phyloP scores from a whole-genome alignment of 352 stramenopile genomes.

The Elongisporangium anandrum region DNA sequence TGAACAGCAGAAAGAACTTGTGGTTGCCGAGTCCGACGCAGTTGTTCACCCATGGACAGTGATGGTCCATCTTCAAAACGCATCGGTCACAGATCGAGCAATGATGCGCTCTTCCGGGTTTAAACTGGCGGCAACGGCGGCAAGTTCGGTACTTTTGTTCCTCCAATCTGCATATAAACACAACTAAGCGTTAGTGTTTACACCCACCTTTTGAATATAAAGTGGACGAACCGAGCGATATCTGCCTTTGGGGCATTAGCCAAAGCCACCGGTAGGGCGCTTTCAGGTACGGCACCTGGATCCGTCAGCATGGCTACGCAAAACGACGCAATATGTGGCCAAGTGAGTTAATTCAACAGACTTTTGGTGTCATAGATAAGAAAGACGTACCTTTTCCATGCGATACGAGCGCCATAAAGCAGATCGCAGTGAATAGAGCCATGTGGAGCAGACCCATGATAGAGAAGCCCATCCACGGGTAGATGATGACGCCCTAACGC shows the following conservation, averaged over 20 bases:
- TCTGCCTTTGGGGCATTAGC: constrained; percentile 76
- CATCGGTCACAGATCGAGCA: constrained; percentile 95
- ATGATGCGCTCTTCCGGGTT: constrained; percentile 94
- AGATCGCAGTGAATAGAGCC: constrained; percentile 50
- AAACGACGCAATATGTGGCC: constrained; percentile 1
- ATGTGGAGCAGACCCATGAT: constrained; percentile 68
- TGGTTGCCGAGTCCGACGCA: constrained; percentile 99
- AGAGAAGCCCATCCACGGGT: constrained; percentile 88
- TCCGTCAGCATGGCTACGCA: constrained; percentile 95
- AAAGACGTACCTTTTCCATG: constrained; percentile 90
- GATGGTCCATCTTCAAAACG: constrained; percentile 99
- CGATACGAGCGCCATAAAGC: constrained; percentile 88
- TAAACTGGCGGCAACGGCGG: constrained; percentile 94
- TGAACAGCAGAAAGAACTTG: constrained; percentile 93
- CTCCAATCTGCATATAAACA: constrained; percentile 41
- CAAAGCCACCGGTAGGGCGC: constrained; percentile 86
- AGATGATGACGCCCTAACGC: constrained; percentile 78
- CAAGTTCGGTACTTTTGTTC: constrained; percentile 85
- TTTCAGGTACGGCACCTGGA: constrained; percentile 94
- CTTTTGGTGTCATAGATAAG: not conserved
- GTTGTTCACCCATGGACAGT: constrained; percentile 99
- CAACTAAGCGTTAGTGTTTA: constrained; percentile 6
- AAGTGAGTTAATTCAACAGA: not conserved
- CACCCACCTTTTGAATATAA: constrained; percentile 3
- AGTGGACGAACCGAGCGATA: constrained; percentile 34